These are phyloP conservation scores for Debaryomycetaceae sp. DNA, from an alignment of 1,139 yeast genomes.

Conservation along the genomic window DNA sequence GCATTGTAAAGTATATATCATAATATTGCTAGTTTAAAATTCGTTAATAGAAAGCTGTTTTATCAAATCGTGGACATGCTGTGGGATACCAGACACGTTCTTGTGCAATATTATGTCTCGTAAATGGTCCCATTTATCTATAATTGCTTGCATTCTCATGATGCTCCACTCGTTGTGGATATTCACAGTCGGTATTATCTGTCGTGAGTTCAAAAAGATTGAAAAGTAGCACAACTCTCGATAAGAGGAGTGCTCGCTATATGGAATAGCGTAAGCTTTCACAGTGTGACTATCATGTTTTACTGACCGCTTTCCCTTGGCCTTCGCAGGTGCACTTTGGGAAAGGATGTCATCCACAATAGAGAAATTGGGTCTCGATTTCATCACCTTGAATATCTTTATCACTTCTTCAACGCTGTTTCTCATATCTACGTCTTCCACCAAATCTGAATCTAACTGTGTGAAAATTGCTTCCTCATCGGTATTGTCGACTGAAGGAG, in stretches of 20 bases:
- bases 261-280: conserved; percentile 68
- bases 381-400: conserved; percentile 1
- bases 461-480: conserved; percentile 2
- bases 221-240: conserved; percentile 71
- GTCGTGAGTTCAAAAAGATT: conserved; percentile 42
- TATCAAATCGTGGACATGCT: not conserved
- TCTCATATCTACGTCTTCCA: conserved; percentile 2
- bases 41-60: not conserved
- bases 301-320: conserved; percentile 12
- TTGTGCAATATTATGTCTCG: conserved; percentile 12
- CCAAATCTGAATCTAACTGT: conserved; percentile 1
- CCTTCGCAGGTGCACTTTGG: conserved; percentile 16
- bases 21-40: not conserved
- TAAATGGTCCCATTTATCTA: conserved; percentile 40
- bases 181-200: conserved; percentile 81
- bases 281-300: conserved; percentile 25
- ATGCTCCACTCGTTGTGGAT: conserved; percentile 35
- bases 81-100: not conserved
- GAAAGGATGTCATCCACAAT: conserved; percentile 29
- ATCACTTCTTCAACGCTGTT: conserved; percentile 1
- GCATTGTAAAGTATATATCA: not conserved
- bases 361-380: conserved; percentile 13
- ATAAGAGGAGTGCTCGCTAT: conserved; percentile 91
- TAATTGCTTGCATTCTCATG: conserved; percentile 43
- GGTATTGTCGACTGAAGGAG: not conserved